A percentile compares a stretch with the other conserved stretches of the same genome.
Conservation (phyloP, 1,139 yeast species). For the Pichiaceae sp. region DNA sequence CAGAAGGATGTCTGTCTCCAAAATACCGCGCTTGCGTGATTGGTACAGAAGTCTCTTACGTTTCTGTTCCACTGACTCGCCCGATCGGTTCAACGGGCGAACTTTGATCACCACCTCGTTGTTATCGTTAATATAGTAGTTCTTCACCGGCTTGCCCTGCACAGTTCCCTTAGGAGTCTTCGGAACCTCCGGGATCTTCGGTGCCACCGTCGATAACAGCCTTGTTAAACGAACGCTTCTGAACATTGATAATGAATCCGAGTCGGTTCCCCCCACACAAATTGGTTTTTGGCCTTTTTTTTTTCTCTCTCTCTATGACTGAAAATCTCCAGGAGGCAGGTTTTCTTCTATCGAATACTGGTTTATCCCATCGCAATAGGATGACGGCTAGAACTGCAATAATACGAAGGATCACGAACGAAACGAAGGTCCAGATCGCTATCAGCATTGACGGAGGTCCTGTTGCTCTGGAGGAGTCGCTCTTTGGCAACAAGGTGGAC, state of each 20-base stretch:
- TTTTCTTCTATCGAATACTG: too few relatives aligned
- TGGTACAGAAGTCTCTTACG: conserved; percentile 86
- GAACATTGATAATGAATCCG: neutral
- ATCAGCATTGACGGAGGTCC: conserved; percentile 79
- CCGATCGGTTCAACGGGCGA: conserved; percentile 64
- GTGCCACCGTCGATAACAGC: neutral
- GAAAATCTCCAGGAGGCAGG: neutral
- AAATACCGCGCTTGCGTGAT: conserved; percentile 89
- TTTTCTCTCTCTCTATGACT: neutral
- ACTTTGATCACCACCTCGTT: conserved; percentile 43
- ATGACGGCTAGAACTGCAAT: conserved; percentile 29
- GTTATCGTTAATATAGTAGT: conserved; percentile 17
- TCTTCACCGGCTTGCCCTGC: conserved; percentile 14
- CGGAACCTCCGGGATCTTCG: neutral
- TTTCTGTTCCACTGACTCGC: conserved; percentile 69
- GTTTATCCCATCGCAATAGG: neutral
- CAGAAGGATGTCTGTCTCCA: conserved; percentile 82
- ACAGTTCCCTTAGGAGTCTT: conserved; percentile 11
- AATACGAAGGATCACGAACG: conserved; percentile 73
- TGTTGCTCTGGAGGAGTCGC: conserved; percentile 49
- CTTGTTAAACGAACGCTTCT: neutral
- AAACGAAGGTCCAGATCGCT: conserved; percentile 86
- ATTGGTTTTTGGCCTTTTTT: neutral
- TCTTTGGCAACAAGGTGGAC: conserved; percentile 27
- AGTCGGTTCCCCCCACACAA: neutral